Conservation (phyloP, 495 filamentous ascomycete species). For the Choiromyces venosus region DNA sequence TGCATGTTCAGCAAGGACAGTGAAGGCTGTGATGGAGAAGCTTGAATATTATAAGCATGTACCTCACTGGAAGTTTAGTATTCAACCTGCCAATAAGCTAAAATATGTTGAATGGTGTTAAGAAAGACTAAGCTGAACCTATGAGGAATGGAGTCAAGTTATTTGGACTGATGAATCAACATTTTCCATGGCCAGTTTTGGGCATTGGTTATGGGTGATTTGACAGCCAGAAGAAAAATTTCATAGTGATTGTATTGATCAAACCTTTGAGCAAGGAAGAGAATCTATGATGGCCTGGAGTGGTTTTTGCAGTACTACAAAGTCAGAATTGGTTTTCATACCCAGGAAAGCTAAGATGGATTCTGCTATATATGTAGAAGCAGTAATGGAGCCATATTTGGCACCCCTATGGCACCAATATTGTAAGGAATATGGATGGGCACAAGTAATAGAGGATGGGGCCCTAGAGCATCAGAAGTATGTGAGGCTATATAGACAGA, state of each 20-base stretch:
- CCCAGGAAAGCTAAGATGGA: slow-evolving; percentile 13
- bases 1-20: no score
- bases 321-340: slow-evolving; percentile 22
- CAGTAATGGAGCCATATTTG: slow-evolving; percentile 11
- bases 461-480: slow-evolving; percentile 18
- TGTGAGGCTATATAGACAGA: slow-evolving; percentile 3
- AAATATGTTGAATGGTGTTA: slow-evolving; percentile 10
- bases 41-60: no score
- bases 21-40: no score
- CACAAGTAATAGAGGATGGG: slow-evolving; percentile 13
- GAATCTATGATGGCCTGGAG: no score
- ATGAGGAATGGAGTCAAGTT: slow-evolving; percentile 16
- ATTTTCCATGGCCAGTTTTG: slow-evolving; percentile 13
- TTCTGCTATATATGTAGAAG: slow-evolving; percentile 8
- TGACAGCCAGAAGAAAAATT: slow-evolving; percentile 11
- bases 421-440: slow-evolving; percentile 14
- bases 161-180: slow-evolving; percentile 27
- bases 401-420: slow-evolving; percentile 23
- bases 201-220: slow-evolving; percentile 5
- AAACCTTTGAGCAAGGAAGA: no score
- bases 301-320: slow-evolving; percentile 8
- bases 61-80: no score
- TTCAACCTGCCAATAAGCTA: not conserved
- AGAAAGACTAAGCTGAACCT: slow-evolving; percentile 6
- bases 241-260: slow-evolving; percentile 24